Base-by-base conservation (phyloP, 306 rosid genomes). In the Sophora flavescens region DNA sequence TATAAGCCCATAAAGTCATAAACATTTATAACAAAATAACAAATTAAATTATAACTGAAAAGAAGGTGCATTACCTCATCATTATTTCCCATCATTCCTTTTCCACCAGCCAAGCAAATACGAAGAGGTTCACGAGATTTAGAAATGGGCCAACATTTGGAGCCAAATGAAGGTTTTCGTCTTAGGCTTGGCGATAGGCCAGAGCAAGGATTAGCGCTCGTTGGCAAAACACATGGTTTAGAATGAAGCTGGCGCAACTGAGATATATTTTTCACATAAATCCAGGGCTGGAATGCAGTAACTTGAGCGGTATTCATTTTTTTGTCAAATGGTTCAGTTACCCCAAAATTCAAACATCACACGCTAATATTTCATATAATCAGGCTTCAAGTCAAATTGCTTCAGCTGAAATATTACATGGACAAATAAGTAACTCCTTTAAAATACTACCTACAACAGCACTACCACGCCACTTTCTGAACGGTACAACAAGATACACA, bases 21-120 rank as follows among this genome's bases (percentile, higher is more conserved):
- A 67, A 67, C 41, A 57, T 14, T 36, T 45, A 35, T 41, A 35
- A 9, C 10, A 60, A 17, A 56, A 36, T 26, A 63, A 44, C 12
- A 51, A 22, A 52, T 6, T 22, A 63, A 62, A 48, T 13, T 53
- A 12, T 38, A 78, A 15, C 32, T 4, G 11, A 45, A 58, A 71
- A 60, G 12, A 83, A 74, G 28, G 38, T 30, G 80, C 71, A 76
- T 68, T 82, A 87, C 93, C 93, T 85, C 91, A 58, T 77, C 79
- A 51, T 32, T 72, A 81, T 57, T 81, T 68, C 50, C 88, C 80
- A 50, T 63, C 70, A 68, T 84, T 77, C 87, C 93, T 50, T 81
- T 76, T 74, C 82, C 89, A 63, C 88, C 85, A 9, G 84, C 88
- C 1, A 61, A 76, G 83, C 89, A 89, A 78, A 84, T 78, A 22